These are phyloP conservation scores for Hirsutella thompsonii DNA, from an alignment of 2,329 filamentous ascomycete species.

Conservation along the genomic window DNA sequence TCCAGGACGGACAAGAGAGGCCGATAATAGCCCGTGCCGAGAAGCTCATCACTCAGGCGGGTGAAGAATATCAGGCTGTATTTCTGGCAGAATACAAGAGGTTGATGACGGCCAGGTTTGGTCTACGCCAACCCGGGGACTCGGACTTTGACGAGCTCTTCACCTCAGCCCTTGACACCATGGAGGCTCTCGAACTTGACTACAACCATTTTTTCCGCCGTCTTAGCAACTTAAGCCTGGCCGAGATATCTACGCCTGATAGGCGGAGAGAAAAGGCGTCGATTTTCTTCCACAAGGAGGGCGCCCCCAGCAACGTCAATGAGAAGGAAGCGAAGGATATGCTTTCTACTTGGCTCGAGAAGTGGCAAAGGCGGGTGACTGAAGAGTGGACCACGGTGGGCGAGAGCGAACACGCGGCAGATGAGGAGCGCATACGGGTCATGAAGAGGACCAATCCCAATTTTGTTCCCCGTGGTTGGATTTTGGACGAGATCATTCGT, in stretches of 20 bases:
- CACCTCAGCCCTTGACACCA: constrained; percentile 66
- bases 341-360: constrained; percentile 68
- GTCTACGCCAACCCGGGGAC: constrained; percentile 55
- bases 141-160: constrained; percentile 71
- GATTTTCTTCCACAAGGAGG: constrained; percentile 71
- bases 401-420: constrained; percentile 23
- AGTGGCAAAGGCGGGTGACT: constrained; percentile 57
- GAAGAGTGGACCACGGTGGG: constrained; percentile 60
- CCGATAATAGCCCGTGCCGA: constrained; percentile 71
- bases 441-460: constrained; percentile 90
- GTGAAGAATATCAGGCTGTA: constrained; percentile 78
- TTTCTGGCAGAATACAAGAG: constrained; percentile 85
- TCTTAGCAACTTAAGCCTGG: constrained; percentile 50
- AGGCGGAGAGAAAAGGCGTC: constrained; percentile 49
- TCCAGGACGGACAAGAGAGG: constrained; percentile 47
- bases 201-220: constrained; percentile 91
- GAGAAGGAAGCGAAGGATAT: constrained; percentile 53
- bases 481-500: constrained; percentile 85
- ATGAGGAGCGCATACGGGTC: constrained; percentile 49
- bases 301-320: constrained; percentile 41
- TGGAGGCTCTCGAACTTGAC: constrained; percentile 75
- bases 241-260: constrained; percentile 51
- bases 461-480: constrained; percentile 83
- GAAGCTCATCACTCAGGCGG: constrained; percentile 63
- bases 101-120: constrained; percentile 69